Conservation (phyloP, 1,284 basidiomycete genomes). For the Ganoderma meredithae region DNA sequence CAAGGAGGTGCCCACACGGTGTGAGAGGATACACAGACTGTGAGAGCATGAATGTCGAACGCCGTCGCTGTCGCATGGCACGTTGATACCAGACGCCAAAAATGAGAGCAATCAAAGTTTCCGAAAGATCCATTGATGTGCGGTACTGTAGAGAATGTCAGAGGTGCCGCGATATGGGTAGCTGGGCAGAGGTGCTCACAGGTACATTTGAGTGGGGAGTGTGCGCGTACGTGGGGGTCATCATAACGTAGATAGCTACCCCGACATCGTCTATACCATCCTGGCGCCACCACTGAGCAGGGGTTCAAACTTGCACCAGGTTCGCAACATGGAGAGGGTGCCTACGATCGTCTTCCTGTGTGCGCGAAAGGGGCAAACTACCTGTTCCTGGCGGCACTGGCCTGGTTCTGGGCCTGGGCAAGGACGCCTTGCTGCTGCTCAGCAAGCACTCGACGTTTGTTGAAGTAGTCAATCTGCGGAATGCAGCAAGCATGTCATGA, state of each 20-base stretch:
- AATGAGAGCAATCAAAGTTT: not conserved
- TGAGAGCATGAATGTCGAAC: not conserved
- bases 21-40: not conserved
- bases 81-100: constrained; percentile 6
- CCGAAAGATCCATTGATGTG: constrained; percentile 1
- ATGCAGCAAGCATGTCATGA: not conserved
- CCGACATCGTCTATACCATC: constrained; percentile 3
- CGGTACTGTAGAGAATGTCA: constrained; percentile 5
- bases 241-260: constrained; percentile 3
- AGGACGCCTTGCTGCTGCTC: constrained; percentile 76
- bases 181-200: not conserved
- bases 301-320: not conserved
- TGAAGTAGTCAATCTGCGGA: constrained; percentile 82
- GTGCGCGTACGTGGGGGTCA: not conserved
- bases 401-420: constrained; percentile 61
- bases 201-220: constrained; percentile 13
- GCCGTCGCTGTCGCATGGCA: not conserved
- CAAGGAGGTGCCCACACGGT: too few relatives aligned
- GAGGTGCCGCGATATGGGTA: not conserved
- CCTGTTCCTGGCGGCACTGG: constrained; percentile 49
- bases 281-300: not conserved
- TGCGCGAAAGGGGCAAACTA: constrained; percentile 11
- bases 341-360: not conserved
- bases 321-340: not conserved
- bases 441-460: constrained; percentile 78